Evolutionary conservation across 2,329 filamentous ascomycete species (phyloP), one percentile per base, ranked within the genome.

Genomic region (Fonsecaea nubica): DNA sequence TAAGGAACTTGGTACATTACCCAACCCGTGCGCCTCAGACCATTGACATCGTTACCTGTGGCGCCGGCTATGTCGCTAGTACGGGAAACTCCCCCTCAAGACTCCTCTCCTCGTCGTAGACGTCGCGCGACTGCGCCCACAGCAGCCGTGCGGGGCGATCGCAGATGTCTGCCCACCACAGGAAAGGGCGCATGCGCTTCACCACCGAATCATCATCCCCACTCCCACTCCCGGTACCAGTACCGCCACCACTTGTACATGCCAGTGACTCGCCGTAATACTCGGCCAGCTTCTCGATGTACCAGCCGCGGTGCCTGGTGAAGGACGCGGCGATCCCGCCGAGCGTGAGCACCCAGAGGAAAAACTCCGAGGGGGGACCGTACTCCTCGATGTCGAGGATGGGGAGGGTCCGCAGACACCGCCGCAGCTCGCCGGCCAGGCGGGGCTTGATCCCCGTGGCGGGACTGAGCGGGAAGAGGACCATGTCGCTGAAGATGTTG

Each of bases 401-500:
- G 18, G 58, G 45, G 13, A 12, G 13, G 7, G n/a, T 30, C 25
- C 36, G 32, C 42, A 54, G 36, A 21, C 58, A 54, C 30, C 48
- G 15, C 15, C 59, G 59, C 35, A 55, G 30, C 45, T 62, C 59
- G 7, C 48, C 59, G 2, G 48, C 48, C 50, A 62, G n/a, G 7
- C 59, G 48, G 25, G 50, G 50, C 36, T 62, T 55, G 35, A 62
- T 62, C 7, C 21, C 50, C 4, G 59, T 62, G 21, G 35, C 59
- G 4, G 48, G 33, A n/a, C 33, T 42, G 18, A 62, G 59, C 10
- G 48, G 59, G 59, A 62, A 54, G 18, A 62, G 50, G 10, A 62
- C 50, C 59, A 62, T 62, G 52, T 62, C 48, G 35, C 59, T 55
- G 50, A 35, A 55, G 35, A 55, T 62, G 40, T 32, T 42, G 35